These are phyloP conservation scores for Leavenworthia alabamica DNA, from an alignment of 345 rosid species.

Conservation along the genomic window DNA sequence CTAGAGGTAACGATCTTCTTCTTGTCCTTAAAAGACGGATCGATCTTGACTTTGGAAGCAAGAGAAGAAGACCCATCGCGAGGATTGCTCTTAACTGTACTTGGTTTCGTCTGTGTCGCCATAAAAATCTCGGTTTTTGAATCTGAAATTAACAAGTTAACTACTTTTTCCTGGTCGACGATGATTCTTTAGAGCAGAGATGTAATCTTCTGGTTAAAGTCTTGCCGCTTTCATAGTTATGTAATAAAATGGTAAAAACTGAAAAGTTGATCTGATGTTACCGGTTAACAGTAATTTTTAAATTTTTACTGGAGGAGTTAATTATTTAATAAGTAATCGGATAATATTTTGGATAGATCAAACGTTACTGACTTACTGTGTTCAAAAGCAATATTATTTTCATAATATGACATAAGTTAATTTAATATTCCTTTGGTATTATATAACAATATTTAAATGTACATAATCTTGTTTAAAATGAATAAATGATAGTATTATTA, in stretches of 20 bases:
- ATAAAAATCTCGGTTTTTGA: constrained; percentile 15
- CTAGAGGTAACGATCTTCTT: constrained; percentile 50
- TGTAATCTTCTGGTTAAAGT: neutral
- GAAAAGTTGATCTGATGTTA: neutral
- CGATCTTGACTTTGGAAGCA: constrained; percentile 35
- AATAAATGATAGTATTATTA: neutral
- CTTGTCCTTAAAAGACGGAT: constrained; percentile 37
- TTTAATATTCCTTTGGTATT: neutral
- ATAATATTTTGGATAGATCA: no score
- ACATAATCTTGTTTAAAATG: neutral
- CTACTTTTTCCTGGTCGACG: constrained; percentile 5
- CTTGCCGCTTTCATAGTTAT: constrained; percentile 14
- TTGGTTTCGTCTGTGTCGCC: constrained; percentile 49
- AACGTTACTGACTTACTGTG: no score
- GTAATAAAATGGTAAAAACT: constrained; percentile 24
- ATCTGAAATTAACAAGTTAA: constrained; percentile 4
- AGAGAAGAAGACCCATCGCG: constrained; percentile 43
- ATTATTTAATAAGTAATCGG: neutral
- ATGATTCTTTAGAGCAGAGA: neutral
- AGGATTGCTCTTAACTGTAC: constrained; percentile 40
- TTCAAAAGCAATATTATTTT: no score
- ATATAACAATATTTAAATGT: neutral
- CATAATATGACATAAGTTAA: no score
- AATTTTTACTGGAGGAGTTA: neutral
- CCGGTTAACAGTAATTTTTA: constrained; percentile 17